phyloP scores from a whole-genome alignment of 495 filamentous ascomycete genomes.

The Aspergillus leporis region DNA sequence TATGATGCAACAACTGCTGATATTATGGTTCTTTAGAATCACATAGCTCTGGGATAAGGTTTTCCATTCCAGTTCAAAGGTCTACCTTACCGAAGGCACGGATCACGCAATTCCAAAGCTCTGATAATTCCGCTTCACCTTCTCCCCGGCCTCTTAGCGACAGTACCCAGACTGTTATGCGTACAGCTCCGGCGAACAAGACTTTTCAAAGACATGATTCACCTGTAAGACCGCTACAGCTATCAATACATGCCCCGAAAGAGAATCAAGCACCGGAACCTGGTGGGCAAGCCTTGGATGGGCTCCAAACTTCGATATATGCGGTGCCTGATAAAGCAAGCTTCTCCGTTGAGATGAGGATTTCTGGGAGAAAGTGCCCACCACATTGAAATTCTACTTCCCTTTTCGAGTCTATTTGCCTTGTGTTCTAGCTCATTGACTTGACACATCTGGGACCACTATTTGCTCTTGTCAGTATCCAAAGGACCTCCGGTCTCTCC shows the following conservation, averaged over 20 bases:
- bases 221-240: conserved; percentile 5
- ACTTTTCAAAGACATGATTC: neutral
- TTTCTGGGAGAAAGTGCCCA: neutral
- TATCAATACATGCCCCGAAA: conserved; percentile 21
- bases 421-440: too few relatives aligned
- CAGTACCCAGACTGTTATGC: neutral
- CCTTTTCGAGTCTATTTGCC: too few relatives aligned
- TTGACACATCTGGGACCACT: too few relatives aligned
- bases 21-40: neutral
- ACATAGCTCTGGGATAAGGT: neutral
- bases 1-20: neutral
- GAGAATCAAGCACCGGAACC: neutral
- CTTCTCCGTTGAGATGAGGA: neutral
- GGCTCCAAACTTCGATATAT: conserved; percentile 11
- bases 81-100: neutral
- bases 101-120: neutral
- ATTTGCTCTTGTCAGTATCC: too few relatives aligned
- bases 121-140: neutral
- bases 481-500: neutral
- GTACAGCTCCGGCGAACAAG: neutral
- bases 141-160: neutral
- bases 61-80: neutral
- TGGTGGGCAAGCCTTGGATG: neutral
- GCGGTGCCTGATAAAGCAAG: conserved; percentile 1
- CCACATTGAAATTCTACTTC: neutral